Base-by-base conservation (phyloP, 352 stramenopile species). In the Globisporangium camurandrum region DNA sequence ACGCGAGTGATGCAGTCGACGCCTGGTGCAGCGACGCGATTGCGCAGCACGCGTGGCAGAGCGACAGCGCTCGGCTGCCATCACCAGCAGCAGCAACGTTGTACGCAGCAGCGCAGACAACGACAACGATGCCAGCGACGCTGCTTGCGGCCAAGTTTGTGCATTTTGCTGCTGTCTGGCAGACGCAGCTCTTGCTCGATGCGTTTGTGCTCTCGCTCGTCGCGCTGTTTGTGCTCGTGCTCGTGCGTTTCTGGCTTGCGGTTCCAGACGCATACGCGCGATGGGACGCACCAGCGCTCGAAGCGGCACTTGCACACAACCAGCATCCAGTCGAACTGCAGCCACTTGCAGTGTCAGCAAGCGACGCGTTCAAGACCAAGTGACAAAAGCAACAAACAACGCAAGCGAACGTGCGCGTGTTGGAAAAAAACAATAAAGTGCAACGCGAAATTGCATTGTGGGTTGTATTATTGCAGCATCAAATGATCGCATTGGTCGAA, bases 1-100 rank as follows among this genome's bases (percentile, higher is more conserved):
- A 48, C 38, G 41, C 48, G 11, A 55, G 47, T 14, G 39, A 47
- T 20, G 28, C 39, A 4, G 49, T 34, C 14, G 49, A 54, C 27
- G 20, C 20, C 12, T 54, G 49, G 49, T 54, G 39, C 31, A 39
- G 49, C 14, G 3, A 5, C 8, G 36, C 24, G 4, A n/a, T 48
- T 39, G n/a, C 43, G 16, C 22, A 34, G 28, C 31, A 9, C 9
- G 8, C 30, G 41, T 17, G 33, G 2, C 11, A 38, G 12, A n/a
- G 24, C 41, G 1, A 11, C 2, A 23, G 12, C 10, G 20, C 33
- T 11, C 14, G 23, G 19, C 22, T 8, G 2, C 24, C 22, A 24
- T 30, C n/a, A n/a, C n/a, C n/a, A n/a, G n/a, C n/a, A n/a, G n/a
- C n/a, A n/a, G n/a, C n/a, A n/a, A n/a, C n/a, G n/a, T n/a, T n/a